Percentiles rank a stretch among this genome's conserved stretches.
phyloP scores from a whole-genome alignment of 176 grass and related monocot genomes.

The Rhynchospora tenuis region DNA sequence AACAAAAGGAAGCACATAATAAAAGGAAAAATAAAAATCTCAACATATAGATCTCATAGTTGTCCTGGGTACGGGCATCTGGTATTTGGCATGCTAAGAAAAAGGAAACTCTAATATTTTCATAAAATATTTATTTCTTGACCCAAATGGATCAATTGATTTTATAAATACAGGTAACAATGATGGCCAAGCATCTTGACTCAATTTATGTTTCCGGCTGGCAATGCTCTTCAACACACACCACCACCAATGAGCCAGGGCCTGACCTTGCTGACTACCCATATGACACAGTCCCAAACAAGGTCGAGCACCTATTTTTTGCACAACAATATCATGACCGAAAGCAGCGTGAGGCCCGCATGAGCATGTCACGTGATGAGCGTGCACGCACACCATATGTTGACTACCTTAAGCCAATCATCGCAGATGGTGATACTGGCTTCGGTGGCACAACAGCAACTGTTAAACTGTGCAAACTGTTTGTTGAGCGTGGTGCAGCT shows the following conservation, averaged over 20 bases:
- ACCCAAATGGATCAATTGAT: neutral
- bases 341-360: conserved; percentile 75
- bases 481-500: conserved; percentile 84
- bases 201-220: conserved; percentile 92
- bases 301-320: conserved; percentile 88
- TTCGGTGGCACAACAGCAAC: conserved; percentile 84
- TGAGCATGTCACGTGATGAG: conserved; percentile 51
- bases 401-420: conserved; percentile 74
- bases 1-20: too few species aligned
- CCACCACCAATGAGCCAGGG: conserved; percentile 69
- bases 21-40: too few species aligned
- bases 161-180: conserved; percentile 51
- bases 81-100: neutral
- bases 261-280: conserved; percentile 95
- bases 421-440: conserved; percentile 80
- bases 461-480: conserved; percentile 92
- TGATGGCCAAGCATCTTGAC: conserved; percentile 95
- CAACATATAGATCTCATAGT: too few species aligned
- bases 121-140: neutral
- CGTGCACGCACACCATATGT: conserved; percentile 32
- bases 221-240: conserved; percentile 99
- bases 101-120: neutral
- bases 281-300: conserved; percentile 93
- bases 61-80: neutral
- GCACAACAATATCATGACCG: conserved; percentile 77